Base-by-base conservation (phyloP, 2,329 filamentous ascomycete species). In the Lasiodiplodia citricola region DNA sequence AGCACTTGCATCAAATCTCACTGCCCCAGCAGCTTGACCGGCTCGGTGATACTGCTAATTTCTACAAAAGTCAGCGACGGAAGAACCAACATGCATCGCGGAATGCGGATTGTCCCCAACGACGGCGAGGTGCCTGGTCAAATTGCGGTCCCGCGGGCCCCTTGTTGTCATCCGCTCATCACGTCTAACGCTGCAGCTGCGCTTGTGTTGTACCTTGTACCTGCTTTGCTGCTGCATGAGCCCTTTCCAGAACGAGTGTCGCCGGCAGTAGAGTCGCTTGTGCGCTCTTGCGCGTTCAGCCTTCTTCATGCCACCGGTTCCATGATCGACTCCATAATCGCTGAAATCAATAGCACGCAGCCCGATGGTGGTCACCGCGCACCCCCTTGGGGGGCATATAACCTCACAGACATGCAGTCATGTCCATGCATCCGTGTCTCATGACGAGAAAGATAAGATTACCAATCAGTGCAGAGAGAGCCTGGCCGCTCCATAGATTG, bases 151-250 rank as follows among this genome's bases (percentile, higher is more conserved):
- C 58, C 47, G 28, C 14, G 23, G 23, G 28, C 60, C 60, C 47
- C 47, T 64, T 50, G 60, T 35, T n/a, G 25, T 64, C 44, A 52
- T 64, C 52, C 44, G 60, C 60, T 52, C 23, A n/a, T 52, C 60
- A 21, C 60, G 47, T 52, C 60, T 18, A 21, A 47, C 18, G 60
- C 47, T 64, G 60, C 60, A 64, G 47, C 18, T 52, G 60, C 60
- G 60, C 60, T 64, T 64, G 47, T 64, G 60, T 52, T 64, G 60
- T 64, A 64, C 60, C 60, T 64, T 64, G 60, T 64, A 64, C 60
- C 60, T 64, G 60, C 60, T 64, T 64, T 38, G 44, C 60, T 38
- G 60, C 60, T 52, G 60, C 60, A 64, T 47, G 60, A 51, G 44
- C 44, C 60, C 25, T 64, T 52, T 28, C 60, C 60, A 52, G 60